phyloP scores from a whole-genome alignment of 2,329 filamentous ascomycete genomes.

The Calonectria crousiana region DNA sequence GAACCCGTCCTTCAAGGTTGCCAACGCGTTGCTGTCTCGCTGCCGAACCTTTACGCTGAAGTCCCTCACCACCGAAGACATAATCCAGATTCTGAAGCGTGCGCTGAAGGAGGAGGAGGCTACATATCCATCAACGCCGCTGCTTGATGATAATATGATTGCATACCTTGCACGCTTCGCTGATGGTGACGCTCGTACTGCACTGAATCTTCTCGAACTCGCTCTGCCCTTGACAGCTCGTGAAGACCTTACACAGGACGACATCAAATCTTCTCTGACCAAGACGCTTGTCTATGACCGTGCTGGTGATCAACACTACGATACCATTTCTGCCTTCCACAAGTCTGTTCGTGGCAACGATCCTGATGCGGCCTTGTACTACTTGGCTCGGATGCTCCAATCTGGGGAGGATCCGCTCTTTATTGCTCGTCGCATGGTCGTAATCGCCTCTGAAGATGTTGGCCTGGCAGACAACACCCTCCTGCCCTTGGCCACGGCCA shows the following conservation, averaged over 20 bases:
- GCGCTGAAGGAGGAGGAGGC: conserved; percentile 74
- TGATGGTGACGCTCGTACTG: conserved; percentile 93
- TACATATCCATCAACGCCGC: conserved; percentile 56
- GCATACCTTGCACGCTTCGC: conserved; percentile 86
- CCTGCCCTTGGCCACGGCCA: conserved; percentile 84
- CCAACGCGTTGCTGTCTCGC: conserved; percentile 86
- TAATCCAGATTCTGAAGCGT: conserved; percentile 80
- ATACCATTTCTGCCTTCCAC: conserved; percentile 96
- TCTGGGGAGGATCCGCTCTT: conserved; percentile 95
- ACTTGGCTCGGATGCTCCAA: conserved; percentile 94
- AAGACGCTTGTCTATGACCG: conserved; percentile 96
- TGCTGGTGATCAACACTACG: conserved; percentile 96
- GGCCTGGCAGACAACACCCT: conserved; percentile 89
- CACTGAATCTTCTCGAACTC: conserved; percentile 91
- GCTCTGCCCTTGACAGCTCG: conserved; percentile 77
- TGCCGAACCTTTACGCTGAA: conserved; percentile 91
- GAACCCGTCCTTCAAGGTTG: conserved; percentile 95
- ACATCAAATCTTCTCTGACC: conserved; percentile 85
- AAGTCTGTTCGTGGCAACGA: conserved; percentile 93
- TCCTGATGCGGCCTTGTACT: conserved; percentile 90
- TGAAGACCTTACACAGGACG: conserved; percentile 75
- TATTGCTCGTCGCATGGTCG: conserved; percentile 91
- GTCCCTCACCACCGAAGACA: conserved; percentile 78
- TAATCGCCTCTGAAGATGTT: conserved; percentile 94
- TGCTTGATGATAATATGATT: conserved; percentile 84